phyloP scores from a whole-genome alignment of 2,329 filamentous ascomycete genomes.

The Corinectria fuckeliana region DNA sequence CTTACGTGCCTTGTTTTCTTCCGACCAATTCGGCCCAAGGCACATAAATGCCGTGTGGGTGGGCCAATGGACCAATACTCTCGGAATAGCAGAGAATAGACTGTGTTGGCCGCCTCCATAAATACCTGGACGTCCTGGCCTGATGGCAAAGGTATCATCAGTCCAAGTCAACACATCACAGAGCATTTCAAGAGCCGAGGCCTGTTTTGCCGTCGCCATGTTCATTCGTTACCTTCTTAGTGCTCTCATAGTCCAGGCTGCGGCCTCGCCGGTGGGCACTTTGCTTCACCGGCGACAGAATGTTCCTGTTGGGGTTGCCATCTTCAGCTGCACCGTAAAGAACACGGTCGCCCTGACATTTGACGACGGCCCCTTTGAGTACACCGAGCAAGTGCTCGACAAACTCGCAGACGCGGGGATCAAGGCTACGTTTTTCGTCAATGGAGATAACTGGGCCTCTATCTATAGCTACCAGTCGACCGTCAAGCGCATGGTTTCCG shows the following conservation, averaged over 20 bases:
- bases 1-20: neutral
- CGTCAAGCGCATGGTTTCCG: conserved; percentile 50
- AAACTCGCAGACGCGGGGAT: conserved; percentile 31
- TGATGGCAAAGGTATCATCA: neutral
- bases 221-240: neutral
- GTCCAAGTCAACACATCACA: neutral
- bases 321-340: conserved; percentile 33
- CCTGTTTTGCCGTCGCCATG: neutral
- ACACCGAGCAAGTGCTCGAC: conserved; percentile 45
- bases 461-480: conserved; percentile 20
- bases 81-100: neutral
- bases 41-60: neutral
- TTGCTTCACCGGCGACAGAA: neutral
- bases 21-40: neutral
- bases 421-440: conserved; percentile 41
- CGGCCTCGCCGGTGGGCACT: neutral
- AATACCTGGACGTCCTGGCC: neutral
- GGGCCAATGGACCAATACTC: neutral
- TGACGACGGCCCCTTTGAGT: conserved; percentile 48
- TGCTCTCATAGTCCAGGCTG: neutral
- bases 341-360: conserved; percentile 46
- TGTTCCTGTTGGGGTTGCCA: conserved; percentile 23
- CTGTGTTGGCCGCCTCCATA: neutral
- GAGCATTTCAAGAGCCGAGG: neutral
- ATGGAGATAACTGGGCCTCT: conserved; percentile 26